Evolutionary conservation across 257 asterid genomes (phyloP).

Genomic region (Gentiana dahurica): DNA sequence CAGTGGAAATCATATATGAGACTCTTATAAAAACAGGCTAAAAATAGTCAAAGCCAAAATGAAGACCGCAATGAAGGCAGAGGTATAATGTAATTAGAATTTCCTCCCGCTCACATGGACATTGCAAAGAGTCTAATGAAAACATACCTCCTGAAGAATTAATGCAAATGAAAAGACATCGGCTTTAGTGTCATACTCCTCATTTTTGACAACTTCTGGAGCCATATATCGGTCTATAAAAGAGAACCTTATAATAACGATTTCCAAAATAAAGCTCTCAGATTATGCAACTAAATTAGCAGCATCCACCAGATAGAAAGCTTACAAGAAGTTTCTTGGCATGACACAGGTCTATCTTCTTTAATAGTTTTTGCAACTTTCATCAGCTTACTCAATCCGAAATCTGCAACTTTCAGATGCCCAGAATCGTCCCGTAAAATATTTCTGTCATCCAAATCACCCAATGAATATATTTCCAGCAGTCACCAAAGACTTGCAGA

Average conservation of each 20-base stretch:
- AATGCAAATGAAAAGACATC: constrained; percentile 87
- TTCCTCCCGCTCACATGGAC: too few species aligned
- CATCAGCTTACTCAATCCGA: constrained; percentile 75
- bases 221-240: constrained; percentile 69
- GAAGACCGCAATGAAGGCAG: too few species aligned
- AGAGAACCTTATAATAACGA: constrained; percentile 2
- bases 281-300: not conserved
- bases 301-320: constrained; percentile 2
- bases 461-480: constrained; percentile 18
- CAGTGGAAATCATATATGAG: too few species aligned
- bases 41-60: too few species aligned
- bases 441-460: constrained; percentile 47
- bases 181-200: constrained; percentile 76
- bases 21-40: too few species aligned
- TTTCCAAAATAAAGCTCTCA: not conserved
- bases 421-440: constrained; percentile 81
- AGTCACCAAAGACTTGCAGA: constrained; percentile 1
- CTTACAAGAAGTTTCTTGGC: constrained; percentile 65
- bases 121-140: constrained; percentile 9
- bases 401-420: constrained; percentile 88
- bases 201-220: constrained; percentile 79
- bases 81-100: too few species aligned
- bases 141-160: constrained; percentile 72
- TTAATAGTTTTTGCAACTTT: constrained; percentile 45
- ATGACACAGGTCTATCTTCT: constrained; percentile 44